Percentiles rank a stretch among this genome's conserved stretches.
These are phyloP conservation scores for Ogataea degrootiae DNA, from an alignment of 805 yeast genomes.

Conservation along the genomic window DNA sequence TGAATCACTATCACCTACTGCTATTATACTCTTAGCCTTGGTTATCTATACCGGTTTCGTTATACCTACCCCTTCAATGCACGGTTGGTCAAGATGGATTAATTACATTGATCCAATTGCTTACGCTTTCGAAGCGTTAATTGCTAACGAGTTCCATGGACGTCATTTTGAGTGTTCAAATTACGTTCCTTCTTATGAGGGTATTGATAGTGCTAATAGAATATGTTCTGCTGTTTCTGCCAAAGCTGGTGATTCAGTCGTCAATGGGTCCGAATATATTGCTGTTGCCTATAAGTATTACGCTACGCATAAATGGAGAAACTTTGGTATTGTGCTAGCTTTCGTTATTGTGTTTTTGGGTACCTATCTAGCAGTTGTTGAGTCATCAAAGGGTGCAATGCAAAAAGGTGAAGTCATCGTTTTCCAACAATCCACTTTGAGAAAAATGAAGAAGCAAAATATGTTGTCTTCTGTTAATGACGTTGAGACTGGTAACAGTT, in stretches of 20 bases:
- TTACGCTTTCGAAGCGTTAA: conserved; percentile 52
- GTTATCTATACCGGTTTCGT: conserved; percentile 52
- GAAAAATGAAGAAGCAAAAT: conserved; percentile 39
- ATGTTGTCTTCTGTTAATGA: conserved; percentile 23
- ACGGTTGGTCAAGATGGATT: conserved; percentile 63
- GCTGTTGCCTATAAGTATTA: conserved; percentile 43
- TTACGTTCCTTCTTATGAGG: conserved; percentile 41
- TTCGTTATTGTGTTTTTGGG: conserved; percentile 50
- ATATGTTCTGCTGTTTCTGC: conserved; percentile 50
- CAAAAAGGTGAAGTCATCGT: conserved; percentile 70
- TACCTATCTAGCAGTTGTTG: conserved; percentile 51
- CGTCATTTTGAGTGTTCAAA: conserved; percentile 40
- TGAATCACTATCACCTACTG: conserved; percentile 54
- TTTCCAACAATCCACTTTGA: conserved; percentile 47
- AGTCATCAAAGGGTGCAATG: conserved; percentile 54
- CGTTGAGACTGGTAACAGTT: conserved; percentile 23
- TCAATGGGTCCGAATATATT: conserved; percentile 59
- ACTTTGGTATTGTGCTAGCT: conserved; percentile 63
- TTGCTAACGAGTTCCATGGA: conserved; percentile 53
- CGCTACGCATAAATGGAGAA: conserved; percentile 69
- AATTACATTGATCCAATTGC: conserved; percentile 53
- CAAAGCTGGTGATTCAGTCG: conserved; percentile 43
- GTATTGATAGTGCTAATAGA: conserved; percentile 13
- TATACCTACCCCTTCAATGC: conserved; percentile 48
- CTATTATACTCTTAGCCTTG: conserved; percentile 42